Evolutionary conservation across 78 protist genomes (phyloP).

Genomic region (Goniomonas avonlea): DNA sequence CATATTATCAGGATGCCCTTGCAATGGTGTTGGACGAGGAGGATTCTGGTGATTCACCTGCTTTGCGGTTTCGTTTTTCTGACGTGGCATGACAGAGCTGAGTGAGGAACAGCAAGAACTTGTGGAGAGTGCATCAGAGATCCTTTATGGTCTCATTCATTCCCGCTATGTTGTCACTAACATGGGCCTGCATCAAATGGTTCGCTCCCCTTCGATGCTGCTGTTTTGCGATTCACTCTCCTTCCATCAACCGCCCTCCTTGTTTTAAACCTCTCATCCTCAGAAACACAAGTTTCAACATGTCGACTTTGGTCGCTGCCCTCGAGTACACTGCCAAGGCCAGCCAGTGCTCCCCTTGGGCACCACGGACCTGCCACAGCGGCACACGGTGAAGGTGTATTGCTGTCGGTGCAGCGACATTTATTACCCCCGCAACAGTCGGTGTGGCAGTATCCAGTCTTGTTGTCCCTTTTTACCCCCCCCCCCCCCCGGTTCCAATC

Average conservation of each 20-base stretch:
- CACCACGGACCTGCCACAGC: constrained; percentile 66
- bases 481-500: too few relatives aligned
- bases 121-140: constrained; percentile 54
- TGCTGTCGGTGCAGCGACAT: constrained; percentile 88
- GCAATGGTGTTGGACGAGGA: background rate
- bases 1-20: background rate
- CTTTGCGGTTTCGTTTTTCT: background rate
- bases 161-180: constrained; percentile 81
- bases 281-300: constrained; percentile 54
- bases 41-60: background rate
- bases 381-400: constrained; percentile 74
- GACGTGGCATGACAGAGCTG: background rate
- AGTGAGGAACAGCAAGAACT: constrained; percentile 32
- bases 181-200: constrained; percentile 73
- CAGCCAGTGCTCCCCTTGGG: constrained; percentile 89
- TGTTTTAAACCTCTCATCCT: too few relatives aligned
- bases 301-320: constrained; percentile 88
- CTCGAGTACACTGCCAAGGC: constrained; percentile 78
- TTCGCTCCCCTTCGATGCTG: background rate
- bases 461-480: too few relatives aligned
- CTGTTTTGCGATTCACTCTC: background rate
- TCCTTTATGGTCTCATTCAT: constrained; percentile 86
- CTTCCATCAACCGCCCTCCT: background rate
- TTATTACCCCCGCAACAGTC: constrained; percentile 46
- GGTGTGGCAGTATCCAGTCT: too few relatives aligned